A percentile compares a stretch with the other conserved stretches of the same genome.
Evolutionary conservation across 768 basidiomycete species (phyloP).

Genomic region (Crassisporium funariophilum): DNA sequence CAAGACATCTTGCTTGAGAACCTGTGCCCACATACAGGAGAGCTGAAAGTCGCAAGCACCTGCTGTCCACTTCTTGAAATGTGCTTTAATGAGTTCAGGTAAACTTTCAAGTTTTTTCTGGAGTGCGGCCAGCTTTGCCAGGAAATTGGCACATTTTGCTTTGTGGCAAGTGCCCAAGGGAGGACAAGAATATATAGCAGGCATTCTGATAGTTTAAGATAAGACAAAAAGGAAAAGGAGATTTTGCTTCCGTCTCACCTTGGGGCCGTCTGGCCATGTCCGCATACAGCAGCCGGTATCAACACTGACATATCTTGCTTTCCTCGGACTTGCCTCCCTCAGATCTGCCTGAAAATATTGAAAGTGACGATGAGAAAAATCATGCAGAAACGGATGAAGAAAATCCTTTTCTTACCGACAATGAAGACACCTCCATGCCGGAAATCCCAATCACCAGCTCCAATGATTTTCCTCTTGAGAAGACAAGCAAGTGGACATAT

Average conservation of each 20-base stretch:
- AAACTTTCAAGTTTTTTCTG: not conserved
- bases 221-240: no score
- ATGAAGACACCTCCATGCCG: not conserved
- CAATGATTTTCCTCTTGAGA: no score
- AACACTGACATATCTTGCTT: not conserved
- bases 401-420: not conserved
- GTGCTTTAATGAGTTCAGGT: not conserved
- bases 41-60: not conserved
- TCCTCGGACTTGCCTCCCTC: not conserved
- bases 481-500: no score
- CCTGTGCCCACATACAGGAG: not conserved
- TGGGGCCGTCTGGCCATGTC: not conserved
- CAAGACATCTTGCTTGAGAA: slow-evolving; percentile 26
- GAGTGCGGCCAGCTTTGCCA: no score
- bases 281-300: not conserved
- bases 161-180: not conserved
- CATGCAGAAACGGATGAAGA: not conserved
- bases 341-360: not conserved
- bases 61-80: not conserved
- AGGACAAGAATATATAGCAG: no score
- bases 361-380: not conserved
- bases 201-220: no score
- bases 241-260: no score
- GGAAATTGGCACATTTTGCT: no score
- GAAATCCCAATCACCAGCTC: no score